A percentile compares a stretch with the other conserved stretches of the same genome.
Evolutionary conservation across 768 basidiomycete genomes (phyloP).

Genomic region (Kondoa malvinella): DNA sequence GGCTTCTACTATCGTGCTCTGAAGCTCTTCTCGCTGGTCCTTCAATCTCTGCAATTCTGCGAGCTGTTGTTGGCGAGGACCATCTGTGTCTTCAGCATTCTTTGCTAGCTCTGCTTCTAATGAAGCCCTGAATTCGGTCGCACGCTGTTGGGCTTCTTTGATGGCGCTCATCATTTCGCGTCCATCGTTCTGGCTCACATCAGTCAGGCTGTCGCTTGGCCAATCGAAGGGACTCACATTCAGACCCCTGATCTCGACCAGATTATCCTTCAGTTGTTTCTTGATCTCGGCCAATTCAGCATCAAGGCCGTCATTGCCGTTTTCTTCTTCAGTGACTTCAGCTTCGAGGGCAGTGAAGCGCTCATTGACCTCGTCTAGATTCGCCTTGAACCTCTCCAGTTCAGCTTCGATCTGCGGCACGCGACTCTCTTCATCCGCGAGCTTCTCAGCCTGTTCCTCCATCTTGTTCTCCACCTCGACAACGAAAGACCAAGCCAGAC

Average conservation of each 20-base stretch:
- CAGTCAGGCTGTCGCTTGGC: background rate
- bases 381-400: background rate
- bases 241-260: background rate
- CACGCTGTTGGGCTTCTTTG: background rate
- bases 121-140: background rate
- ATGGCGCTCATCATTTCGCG: background rate
- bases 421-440: background rate
- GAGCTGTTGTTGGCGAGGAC: background rate
- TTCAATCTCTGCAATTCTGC: background rate
- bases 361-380: background rate
- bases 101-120: background rate
- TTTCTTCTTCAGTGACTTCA: background rate
- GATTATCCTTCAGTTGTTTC: background rate
- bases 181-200: background rate
- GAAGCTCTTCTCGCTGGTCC: background rate
- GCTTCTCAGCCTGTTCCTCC: conserved; percentile 35
- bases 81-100: background rate
- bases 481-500: conserved; percentile 21
- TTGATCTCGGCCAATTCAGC: background rate
- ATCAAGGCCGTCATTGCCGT: background rate
- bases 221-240: background rate
- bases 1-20: background rate
- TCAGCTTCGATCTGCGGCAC: background rate
- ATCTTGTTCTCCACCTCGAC: conserved; percentile 36
- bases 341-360: background rate